Base-by-base conservation (phyloP, 116 monocot species). In the Dioscorea cayenensis region DNA sequence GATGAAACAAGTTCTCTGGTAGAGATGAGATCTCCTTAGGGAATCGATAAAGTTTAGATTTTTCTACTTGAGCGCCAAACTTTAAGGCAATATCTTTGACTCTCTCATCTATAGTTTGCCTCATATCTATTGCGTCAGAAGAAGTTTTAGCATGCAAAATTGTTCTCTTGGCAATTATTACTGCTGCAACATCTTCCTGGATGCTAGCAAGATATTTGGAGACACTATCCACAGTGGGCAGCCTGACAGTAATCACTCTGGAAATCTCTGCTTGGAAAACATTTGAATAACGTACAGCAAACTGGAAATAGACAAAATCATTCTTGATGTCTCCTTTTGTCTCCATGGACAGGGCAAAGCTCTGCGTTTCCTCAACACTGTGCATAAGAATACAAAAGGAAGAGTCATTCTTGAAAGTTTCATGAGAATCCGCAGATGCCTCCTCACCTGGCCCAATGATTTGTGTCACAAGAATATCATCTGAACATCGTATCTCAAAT, bases 381-480 rank as follows among this genome's bases (percentile, higher is more conserved):
- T 90, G 78, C 90, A 97, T 93, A 75, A 86, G 88, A 51, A 97
- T 86, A 73, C 79, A 79, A 73, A 86, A 84, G 18, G 88, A 97
- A 51, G 75, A 78, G 72, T 93, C 90, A 29, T 97, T 86, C 77
- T 97, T 91, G 79, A 97, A 97, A 48, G 78, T 67, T 82, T 97
- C 97, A 73, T 84, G 85, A 69, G 84, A 27, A 79, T 97, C 97
- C 51, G 91, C 60, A 69, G 73, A 70, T 63, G 90, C 93, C 63
- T 93, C 97, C 71, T 93, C 97, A 38, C 97, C 97, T 2, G 97
- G 93, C 49, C 97, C 97, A 81, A 97, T 90, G 27, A 97, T 90
- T 80, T 97, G 93, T 17, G 90, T 93, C 49, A 97, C 88, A 60
- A 93, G 83, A 83, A 93, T 84, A 86, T 90, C 88, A 83, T 93